Evolutionary conservation across 2,329 filamentous ascomycete species (phyloP), one percentile per base, ranked within the genome.

Genomic region (Exophiala calicioides): DNA sequence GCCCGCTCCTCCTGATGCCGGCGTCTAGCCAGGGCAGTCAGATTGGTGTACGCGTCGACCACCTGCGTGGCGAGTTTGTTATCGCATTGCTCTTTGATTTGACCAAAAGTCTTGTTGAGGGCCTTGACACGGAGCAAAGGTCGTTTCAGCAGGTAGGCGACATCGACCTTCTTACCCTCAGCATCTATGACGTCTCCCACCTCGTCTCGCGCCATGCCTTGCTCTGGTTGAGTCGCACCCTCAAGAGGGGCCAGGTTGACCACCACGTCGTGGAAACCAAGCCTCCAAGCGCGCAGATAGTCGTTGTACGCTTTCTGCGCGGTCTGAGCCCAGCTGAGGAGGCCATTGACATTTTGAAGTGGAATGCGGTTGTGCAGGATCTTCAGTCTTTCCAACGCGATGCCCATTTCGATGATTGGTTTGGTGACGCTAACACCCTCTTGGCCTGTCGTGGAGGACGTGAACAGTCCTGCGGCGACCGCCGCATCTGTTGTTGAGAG

Each of bases 211-310:
- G 76, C 72, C 64, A 83, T 70, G 31, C 69, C 71, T 53, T 79
- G 75, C 45, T 81, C 77, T 5, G 60, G 51, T 9, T 55, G 53
- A 49, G 69, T 67, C n/a, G 58, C 49, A 57, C 85, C 83, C 16
- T 86, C 84, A 44, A 84, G 73, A 5, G 89, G 87, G 1, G 89
- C 90, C 24, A 97, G 80, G 63, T 95, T 97, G 59, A 98, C 88
- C 38, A 97, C 83, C 15, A 98, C 82, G 63, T 95, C 90, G 61
- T 95, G 87, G 66, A 97, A 98, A 1, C 93, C 93, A 36, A 97
- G 77, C 21, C 90, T 80, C 93, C 93, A 98, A 5, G 86, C 84
- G 61, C 82, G 82, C 23, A 97, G 76, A 64, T 97, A 98, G 61
- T 88, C 84, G 51, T 82, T 77, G 64, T 98, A 98, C 7, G 91